Evolutionary conservation across 345 rosid species (phyloP).

Genomic region (Angophora floribunda): DNA sequence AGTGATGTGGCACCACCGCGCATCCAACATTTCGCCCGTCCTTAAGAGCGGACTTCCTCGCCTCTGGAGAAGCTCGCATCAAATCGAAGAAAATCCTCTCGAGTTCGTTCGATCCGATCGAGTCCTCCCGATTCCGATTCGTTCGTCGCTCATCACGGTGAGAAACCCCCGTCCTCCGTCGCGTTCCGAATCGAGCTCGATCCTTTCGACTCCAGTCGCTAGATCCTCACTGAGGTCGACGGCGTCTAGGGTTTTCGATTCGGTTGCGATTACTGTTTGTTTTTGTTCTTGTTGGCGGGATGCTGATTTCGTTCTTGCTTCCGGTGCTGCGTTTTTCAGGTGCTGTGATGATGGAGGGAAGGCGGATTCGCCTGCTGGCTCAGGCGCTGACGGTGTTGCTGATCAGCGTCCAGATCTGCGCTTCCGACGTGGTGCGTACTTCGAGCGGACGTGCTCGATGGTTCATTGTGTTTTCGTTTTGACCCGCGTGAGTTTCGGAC

Average conservation of each 20-base stretch:
- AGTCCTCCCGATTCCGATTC: background rate
- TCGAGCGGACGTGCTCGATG: background rate
- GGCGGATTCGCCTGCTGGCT: background rate
- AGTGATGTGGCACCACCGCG: background rate
- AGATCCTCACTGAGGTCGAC: background rate
- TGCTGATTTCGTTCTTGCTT: background rate
- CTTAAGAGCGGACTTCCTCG: background rate
- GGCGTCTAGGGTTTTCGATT: background rate
- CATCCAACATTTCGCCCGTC: background rate
- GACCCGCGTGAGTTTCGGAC: background rate
- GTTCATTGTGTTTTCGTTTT: background rate
- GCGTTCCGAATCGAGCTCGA: background rate
- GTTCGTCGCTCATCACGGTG: background rate
- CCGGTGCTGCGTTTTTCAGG: background rate
- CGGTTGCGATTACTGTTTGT: background rate
- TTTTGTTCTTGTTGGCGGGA: background rate
- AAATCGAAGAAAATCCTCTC: background rate
- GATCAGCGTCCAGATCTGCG: conserved; percentile 2
- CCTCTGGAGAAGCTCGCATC: background rate
- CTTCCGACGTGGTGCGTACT: conserved; percentile 4
- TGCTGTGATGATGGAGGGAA: background rate
- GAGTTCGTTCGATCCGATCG: background rate
- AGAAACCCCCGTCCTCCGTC: background rate
- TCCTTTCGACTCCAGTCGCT: background rate
- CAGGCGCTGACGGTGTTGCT: background rate